phyloP scores from a whole-genome alignment of 768 basidiomycete species.

The Lactarius pseudohatsudake region DNA sequence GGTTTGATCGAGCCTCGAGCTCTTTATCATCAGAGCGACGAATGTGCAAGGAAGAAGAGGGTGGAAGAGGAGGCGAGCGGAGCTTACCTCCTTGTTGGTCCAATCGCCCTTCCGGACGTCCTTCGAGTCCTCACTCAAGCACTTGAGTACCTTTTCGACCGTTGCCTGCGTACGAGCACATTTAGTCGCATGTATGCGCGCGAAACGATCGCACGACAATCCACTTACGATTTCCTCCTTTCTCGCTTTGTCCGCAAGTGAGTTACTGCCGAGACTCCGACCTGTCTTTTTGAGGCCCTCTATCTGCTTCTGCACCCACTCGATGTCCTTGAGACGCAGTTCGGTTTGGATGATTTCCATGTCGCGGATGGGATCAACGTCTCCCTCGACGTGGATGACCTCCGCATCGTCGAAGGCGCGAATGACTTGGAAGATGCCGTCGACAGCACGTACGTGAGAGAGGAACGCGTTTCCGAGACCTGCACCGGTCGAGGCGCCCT shows the following conservation, averaged over 20 bases:
- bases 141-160: constrained; percentile 81
- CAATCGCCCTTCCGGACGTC: constrained; percentile 93
- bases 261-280: constrained; percentile 67
- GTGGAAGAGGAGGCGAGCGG: constrained; percentile 1
- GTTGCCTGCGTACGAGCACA: constrained; percentile 52
- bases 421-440: constrained; percentile 98
- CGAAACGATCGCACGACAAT: background rate
- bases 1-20: constrained; percentile 76
- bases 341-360: constrained; percentile 98
- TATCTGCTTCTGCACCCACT: constrained; percentile 94
- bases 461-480: constrained; percentile 98
- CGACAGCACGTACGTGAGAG: constrained; percentile 96
- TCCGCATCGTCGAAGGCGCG: constrained; percentile 99
- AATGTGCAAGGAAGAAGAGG: constrained; percentile 12
- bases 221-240: constrained; percentile 89
- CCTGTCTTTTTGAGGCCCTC: constrained; percentile 74
- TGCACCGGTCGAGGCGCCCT: constrained; percentile 97
- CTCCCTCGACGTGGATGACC: constrained; percentile 98
- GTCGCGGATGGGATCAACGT: constrained; percentile 92
- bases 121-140: constrained; percentile 75
- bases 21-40: constrained; percentile 69
- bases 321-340: constrained; percentile 93
- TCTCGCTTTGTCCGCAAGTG: constrained; percentile 89
- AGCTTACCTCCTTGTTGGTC: constrained; percentile 92
- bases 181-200: background rate